Evolutionary conservation across 345 rosid genomes (phyloP), one percentile per base, ranked within the genome.

Genomic region (Acer campestre): DNA sequence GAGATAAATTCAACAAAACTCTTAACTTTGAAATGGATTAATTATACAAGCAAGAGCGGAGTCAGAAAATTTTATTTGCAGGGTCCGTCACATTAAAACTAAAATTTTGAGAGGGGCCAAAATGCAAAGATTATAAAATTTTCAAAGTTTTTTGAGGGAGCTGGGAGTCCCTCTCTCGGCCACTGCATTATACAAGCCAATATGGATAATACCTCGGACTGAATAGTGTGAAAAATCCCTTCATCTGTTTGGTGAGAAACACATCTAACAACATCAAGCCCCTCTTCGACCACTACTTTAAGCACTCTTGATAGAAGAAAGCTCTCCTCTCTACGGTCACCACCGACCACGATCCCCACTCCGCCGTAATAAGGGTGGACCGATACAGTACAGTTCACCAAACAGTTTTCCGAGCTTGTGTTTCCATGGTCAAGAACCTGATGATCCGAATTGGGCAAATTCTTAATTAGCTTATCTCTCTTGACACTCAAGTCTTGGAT

Each of bases 401-500:
- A 35, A 35, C 38, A 4, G 35, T 61, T 35, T 20, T 17, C 9
- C 0, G 67, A 35, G 35, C 61, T 58, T 64, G 61, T 67, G 49
- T 55, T 38, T 14, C 61, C 63, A 2, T 46, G 38, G 6, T 42
- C 65, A 64, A 42, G 14, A 68, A 46, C 6, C 23, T 35, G 38
- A 35, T 35, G 6, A 35, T 61, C 62, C 1, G 62, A 59, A 53
- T 51, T n/a, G 10, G 51, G 31, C 49, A 66, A 13, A 38, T 55
- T 78, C 38, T 78, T 84, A 14, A 4, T 35, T 35, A 88, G 74
- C 68, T 71, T 62, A 31, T 88, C 86, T 75, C 89, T 85, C 76
- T 83, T 83, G 48, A 11, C 73, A 69, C 74, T 77, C 49, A 84
- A 70, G 16, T 73, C 83, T 51, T 81, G 65, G 67, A 85, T 75